Percentiles rank a stretch among this genome's conserved stretches.
Evolutionary conservation across 192 early-diverging fungal genomes (phyloP).

Genomic region (Geosiphon pyriformis): DNA sequence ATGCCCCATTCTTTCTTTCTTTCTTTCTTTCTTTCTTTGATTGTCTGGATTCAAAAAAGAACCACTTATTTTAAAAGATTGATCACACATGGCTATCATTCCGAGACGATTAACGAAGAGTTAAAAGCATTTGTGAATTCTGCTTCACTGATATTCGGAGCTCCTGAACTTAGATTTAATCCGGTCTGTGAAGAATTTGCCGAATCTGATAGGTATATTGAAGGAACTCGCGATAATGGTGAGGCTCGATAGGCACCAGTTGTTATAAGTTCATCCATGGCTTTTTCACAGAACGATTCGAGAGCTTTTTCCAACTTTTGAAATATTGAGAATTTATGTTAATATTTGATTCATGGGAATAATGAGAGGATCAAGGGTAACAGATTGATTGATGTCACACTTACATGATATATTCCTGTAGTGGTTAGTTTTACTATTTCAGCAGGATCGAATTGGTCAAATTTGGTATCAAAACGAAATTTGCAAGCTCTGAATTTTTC

Average conservation of each 20-base stretch:
- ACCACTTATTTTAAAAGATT: too few relatives aligned
- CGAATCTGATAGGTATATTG: slow-evolving; percentile 12
- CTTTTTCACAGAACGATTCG: slow-evolving; percentile 23
- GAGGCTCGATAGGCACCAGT: slow-evolving; percentile 10
- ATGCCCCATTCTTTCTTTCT: too few relatives aligned
- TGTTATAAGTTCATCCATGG: slow-evolving; percentile 25
- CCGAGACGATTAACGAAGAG: too few relatives aligned
- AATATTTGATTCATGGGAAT: not conserved
- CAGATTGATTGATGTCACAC: not conserved
- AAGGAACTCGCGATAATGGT: slow-evolving; percentile 17
- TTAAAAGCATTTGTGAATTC: not conserved
- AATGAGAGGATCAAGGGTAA: too few relatives aligned
- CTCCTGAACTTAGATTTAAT: not conserved
- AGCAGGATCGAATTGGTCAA: slow-evolving; percentile 42
- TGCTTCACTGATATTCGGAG: not conserved
- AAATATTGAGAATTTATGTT: not conserved
- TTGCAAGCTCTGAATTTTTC: slow-evolving; percentile 45
- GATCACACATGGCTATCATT: too few relatives aligned
- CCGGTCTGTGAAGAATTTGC: not conserved
- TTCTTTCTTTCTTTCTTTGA: too few relatives aligned
- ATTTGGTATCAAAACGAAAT: slow-evolving; percentile 47
- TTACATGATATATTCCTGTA: slow-evolving; percentile 37
- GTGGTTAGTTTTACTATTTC: slow-evolving; percentile 46
- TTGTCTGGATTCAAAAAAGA: too few relatives aligned
- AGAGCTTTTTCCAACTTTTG: slow-evolving; percentile 15